Conservation (phyloP, 306 rosid species). For the Vigna mungo region DNA sequence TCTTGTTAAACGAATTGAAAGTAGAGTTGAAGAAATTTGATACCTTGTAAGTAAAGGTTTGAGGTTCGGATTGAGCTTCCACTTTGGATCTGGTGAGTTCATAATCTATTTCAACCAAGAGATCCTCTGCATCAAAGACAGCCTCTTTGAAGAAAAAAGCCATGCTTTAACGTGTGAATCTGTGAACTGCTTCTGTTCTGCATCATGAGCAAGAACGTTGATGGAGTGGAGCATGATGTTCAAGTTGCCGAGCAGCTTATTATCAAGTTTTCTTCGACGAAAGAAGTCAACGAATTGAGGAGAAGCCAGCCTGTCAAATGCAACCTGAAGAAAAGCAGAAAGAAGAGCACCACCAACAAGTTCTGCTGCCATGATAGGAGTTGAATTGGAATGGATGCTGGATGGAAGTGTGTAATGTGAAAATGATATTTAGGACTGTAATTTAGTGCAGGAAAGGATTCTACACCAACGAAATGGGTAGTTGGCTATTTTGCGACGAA, state of each 20-base stretch:
- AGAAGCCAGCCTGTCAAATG: not conserved
- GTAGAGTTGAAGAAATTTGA: not conserved
- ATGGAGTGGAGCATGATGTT: not conserved
- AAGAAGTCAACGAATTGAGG: not conserved
- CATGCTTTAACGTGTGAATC: no score
- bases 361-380: not conserved
- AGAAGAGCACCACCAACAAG: conserved; percentile 18
- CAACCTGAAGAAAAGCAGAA: conserved; percentile 16
- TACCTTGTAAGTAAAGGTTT: not conserved
- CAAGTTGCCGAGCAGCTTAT: not conserved
- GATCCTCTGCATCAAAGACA: not conserved
- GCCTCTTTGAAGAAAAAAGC: not conserved
- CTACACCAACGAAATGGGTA: no score
- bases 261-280: not conserved
- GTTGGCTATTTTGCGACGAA: no score
- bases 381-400: no score
- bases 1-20: not conserved
- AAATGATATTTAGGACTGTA: no score
- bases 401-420: no score
- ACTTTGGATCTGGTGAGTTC: not conserved
- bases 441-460: no score
- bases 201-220: no score
- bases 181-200: no score
- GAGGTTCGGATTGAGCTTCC: not conserved
- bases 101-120: not conserved